phyloP scores from a whole-genome alignment of 2,329 filamentous ascomycete genomes.

The Chaetomium olivaceum region DNA sequence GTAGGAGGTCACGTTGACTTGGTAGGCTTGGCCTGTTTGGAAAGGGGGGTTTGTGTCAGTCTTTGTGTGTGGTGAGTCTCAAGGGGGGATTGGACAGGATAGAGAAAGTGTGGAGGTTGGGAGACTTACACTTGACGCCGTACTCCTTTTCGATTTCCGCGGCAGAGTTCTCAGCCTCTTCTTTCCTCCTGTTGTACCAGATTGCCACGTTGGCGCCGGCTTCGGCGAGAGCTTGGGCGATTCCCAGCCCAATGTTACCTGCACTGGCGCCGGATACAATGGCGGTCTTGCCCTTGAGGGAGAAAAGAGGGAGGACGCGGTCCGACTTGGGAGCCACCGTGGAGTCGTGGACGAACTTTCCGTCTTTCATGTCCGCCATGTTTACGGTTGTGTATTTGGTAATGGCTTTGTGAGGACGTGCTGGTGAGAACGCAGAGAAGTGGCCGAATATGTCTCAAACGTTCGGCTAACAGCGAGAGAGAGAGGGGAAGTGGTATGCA shows the following conservation, averaged over 20 bases:
- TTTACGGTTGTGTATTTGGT: conserved; percentile 16
- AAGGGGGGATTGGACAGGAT: background rate
- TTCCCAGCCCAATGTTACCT: conserved; percentile 62
- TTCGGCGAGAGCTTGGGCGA: conserved; percentile 66
- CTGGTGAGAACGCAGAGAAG: background rate
- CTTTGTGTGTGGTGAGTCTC: background rate
- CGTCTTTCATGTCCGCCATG: conserved; percentile 46
- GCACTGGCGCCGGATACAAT: conserved; percentile 68
- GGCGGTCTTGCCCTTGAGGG: conserved; percentile 67
- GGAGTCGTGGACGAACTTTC: conserved; percentile 59
- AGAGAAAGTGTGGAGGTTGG: background rate
- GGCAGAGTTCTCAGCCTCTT: conserved; percentile 62
- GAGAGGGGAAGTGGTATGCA: background rate
- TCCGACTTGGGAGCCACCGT: conserved; percentile 49
- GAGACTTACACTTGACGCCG: conserved; percentile 63
- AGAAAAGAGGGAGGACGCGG: conserved; percentile 65
- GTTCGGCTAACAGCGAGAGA: background rate
- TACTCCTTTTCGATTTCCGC: conserved; percentile 64
- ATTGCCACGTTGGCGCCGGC: conserved; percentile 71
- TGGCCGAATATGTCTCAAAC: background rate
- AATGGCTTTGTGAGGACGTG: background rate
- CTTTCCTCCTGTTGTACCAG: conserved; percentile 71
- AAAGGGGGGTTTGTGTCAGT: background rate
- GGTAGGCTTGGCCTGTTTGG: conserved; percentile 57
- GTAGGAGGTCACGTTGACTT: conserved; percentile 59